Evolutionary conservation across 2,329 filamentous ascomycete genomes (phyloP).

Genomic region (Fusarium sp.): DNA sequence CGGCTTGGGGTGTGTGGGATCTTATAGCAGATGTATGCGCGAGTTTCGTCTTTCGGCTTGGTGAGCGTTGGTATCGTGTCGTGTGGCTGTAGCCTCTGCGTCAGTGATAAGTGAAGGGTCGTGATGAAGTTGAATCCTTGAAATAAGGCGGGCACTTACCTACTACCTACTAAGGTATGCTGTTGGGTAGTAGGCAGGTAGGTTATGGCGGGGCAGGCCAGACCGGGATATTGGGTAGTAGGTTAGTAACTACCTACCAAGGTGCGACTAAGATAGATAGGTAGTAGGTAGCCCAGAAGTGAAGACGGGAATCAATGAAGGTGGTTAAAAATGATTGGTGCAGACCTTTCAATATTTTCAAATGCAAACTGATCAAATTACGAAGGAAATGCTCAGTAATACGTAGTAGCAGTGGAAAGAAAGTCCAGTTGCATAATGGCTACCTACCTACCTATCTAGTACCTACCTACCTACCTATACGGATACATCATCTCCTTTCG

Average conservation of each 20-base stretch:
- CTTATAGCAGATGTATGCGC: background rate
- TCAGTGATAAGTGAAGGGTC: constrained; percentile 17
- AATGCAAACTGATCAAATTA: background rate
- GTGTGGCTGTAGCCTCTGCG: constrained; percentile 5
- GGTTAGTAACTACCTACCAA: background rate
- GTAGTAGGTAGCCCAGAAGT: constrained; percentile 7
- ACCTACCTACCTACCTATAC: background rate
- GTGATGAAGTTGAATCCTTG: constrained; percentile 29
- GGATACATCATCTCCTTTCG: no score
- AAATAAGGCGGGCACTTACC: constrained; percentile 35
- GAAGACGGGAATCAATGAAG: background rate
- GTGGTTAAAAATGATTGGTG: background rate
- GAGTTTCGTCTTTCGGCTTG: background rate
- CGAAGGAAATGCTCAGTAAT: background rate
- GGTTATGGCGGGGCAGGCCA: constrained; percentile 27
- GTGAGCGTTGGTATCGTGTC: background rate
- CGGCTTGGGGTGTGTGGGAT: background rate
- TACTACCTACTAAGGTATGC: background rate
- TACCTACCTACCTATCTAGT: no score
- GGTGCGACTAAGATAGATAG: background rate
- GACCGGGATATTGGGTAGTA: background rate
- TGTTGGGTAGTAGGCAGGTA: background rate
- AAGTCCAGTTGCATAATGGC: background rate
- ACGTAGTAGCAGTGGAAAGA: background rate
- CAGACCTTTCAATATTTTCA: background rate